Conservation (phyloP, 768 basidiomycete species). For the Cyathus striatus region DNA sequence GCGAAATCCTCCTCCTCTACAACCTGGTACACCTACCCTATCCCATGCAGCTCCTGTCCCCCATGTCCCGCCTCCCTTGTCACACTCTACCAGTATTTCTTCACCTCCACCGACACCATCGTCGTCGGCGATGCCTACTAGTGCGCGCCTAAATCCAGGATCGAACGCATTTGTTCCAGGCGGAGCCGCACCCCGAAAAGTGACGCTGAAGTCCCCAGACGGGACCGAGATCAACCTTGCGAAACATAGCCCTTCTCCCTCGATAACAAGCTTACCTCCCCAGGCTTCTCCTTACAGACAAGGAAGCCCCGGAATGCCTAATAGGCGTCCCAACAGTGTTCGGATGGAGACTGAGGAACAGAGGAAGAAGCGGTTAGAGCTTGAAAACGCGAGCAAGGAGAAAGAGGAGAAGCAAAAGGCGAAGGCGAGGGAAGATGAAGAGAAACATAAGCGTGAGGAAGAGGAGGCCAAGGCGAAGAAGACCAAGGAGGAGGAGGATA, state of each 20-base stretch:
- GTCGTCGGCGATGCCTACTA: conserved; percentile 33
- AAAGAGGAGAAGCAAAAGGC: conserved; percentile 34
- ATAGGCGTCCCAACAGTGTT: conserved; percentile 34
- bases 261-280: conserved; percentile 30
- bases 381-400: conserved; percentile 38
- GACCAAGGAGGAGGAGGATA: conserved; percentile 47
- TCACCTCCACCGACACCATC: conserved; percentile 70
- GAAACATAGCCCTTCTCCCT: conserved; percentile 36
- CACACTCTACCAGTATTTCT: conserved; percentile 42
- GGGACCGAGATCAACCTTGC: conserved; percentile 60
- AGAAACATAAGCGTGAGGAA: conserved; percentile 35
- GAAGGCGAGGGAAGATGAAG: conserved; percentile 35
- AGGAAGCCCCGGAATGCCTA: conserved; percentile 33
- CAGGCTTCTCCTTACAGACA: conserved; percentile 25
- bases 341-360: conserved; percentile 61
- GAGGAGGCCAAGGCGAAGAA: conserved; percentile 38
- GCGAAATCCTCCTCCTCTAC: conserved; percentile 52
- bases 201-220: conserved; percentile 58
- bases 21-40: conserved; percentile 66
- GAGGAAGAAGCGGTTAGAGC: conserved; percentile 30
- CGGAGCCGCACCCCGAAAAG: conserved; percentile 30
- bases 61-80: conserved; percentile 46
- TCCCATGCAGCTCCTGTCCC: conserved; percentile 50
- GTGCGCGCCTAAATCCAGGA: conserved; percentile 51
- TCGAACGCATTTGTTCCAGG: conserved; percentile 66